Base-by-base conservation (phyloP, 1,139 yeast genomes). In the Pichia sp. region DNA sequence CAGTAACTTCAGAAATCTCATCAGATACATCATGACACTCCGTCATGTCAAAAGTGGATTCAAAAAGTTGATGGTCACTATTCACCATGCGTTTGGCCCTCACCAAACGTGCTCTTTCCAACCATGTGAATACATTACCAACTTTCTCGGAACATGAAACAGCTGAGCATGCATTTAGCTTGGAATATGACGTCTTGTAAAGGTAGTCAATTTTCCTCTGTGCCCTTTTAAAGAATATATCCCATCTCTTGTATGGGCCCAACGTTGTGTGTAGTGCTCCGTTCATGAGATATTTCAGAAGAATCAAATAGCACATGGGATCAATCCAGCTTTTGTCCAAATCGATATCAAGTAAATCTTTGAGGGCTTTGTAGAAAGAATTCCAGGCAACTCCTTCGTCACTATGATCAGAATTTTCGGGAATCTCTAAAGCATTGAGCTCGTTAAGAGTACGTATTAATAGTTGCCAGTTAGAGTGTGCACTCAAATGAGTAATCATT, bases 381-480 rank as follows among this genome's bases (percentile, higher is more conserved):
- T 34, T 36, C 41, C 47, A 48, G 2, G 25, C 22, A 16, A 49
- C 37, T 18, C n/a, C 19, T 18, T 12, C n/a, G 3, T 34, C 37
- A 3, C 19, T 18, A 3, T 16, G 18, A 28, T 9, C 9, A 21
- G 22, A 7, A 12, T 30, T 8, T 2, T 39, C 12, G 10, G 30
- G 22, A 13, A 18, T 6, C 28, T 19, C 22, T 18, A 51, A 9
- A 5, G 19, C n/a, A 19, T 48, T 22, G 7, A 51, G 26, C 23
- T 49, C 49, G 34, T 53, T 53, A 0, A 49, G 2, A 2, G 47
- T 18, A 18, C 56, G 47, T n/a, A 53, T 21, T 7, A 46, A 37
- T 18, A 53, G 30, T 31, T 53, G 52, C 56, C 56, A 53, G 43
- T 53, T 53, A 8, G 46, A 42, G n/a, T 10, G 44, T 6, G 28